Conservation (phyloP, 495 filamentous ascomycete species). For the Tirmania nivea region DNA sequence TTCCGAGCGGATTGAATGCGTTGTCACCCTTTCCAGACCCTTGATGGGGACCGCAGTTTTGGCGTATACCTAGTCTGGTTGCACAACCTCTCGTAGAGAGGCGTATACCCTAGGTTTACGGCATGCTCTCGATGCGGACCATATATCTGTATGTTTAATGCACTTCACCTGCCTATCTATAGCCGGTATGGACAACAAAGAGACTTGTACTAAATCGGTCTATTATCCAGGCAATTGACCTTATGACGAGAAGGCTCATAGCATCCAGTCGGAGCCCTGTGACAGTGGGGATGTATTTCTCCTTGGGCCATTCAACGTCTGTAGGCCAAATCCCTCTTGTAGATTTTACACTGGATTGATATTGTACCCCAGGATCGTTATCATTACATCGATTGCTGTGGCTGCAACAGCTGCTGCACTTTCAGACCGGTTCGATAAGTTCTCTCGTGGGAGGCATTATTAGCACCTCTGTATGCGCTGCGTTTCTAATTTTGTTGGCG, state of each 20-base stretch:
- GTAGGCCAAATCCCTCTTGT: conserved; percentile 6
- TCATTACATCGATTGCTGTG: conserved; percentile 77
- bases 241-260: conserved; percentile 82
- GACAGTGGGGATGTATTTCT: conserved; percentile 92
- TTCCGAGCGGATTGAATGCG: background rate
- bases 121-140: conserved; percentile 90
- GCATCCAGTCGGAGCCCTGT: conserved; percentile 69
- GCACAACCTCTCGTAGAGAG: too few relatives aligned
- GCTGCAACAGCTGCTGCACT: conserved; percentile 73
- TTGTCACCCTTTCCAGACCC: conserved; percentile 20
- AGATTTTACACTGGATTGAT: background rate
- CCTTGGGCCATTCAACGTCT: conserved; percentile 69
- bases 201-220: background rate
- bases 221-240: conserved; percentile 50
- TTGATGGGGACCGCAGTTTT: conserved; percentile 62
- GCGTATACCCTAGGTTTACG: conserved; percentile 78
- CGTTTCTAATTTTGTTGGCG: conserved; percentile 64
- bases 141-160: conserved; percentile 43
- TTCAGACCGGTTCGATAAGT: conserved; percentile 52
- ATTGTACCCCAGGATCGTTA: conserved; percentile 38
- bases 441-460: conserved; percentile 72
- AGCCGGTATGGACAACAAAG: background rate
- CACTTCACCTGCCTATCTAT: background rate
- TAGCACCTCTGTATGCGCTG: conserved; percentile 60
- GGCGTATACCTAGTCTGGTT: conserved; percentile 69